phyloP scores from a whole-genome alignment of 1,139 yeast genomes.

The Candida labiduridarum region DNA sequence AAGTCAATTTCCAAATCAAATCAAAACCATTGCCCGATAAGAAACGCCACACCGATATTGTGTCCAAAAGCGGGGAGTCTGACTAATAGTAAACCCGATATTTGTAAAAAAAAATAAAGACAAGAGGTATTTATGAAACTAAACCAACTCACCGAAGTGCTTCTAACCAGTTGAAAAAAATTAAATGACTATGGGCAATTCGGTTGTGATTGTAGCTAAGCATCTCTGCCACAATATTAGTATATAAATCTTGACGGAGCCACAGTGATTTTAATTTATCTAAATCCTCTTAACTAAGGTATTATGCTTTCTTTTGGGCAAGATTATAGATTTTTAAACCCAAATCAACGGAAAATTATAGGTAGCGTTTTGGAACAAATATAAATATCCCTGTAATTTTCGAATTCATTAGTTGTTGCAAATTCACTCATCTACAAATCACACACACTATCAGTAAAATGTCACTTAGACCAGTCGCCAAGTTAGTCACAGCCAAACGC shows the following conservation, averaged over 20 bases:
- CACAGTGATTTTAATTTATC: too few species aligned
- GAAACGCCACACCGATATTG: background rate
- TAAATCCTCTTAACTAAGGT: too few species aligned
- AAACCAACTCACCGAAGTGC: too few species aligned
- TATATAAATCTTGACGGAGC: too few species aligned
- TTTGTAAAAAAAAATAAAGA: too few species aligned
- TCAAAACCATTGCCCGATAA: background rate
- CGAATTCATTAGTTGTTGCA: background rate
- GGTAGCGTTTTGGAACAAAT: too few species aligned
- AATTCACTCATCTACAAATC: background rate
- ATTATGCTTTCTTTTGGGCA: too few species aligned
- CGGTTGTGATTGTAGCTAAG: background rate
- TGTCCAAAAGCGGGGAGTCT: background rate
- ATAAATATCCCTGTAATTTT: background rate
- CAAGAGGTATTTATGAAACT: too few species aligned
- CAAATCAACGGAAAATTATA: too few species aligned
- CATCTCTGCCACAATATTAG: background rate
- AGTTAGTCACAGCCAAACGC: slow-evolving; percentile 65
- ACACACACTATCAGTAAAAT: background rate
- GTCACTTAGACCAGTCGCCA: slow-evolving; percentile 53
- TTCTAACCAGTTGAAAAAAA: background rate
- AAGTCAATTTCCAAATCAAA: too few species aligned
- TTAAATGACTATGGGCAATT: background rate
- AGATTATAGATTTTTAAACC: too few species aligned
- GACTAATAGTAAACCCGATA: background rate